These are phyloP conservation scores for Geotrichum australiense DNA, from an alignment of 1,139 yeast species.

Conservation along the genomic window DNA sequence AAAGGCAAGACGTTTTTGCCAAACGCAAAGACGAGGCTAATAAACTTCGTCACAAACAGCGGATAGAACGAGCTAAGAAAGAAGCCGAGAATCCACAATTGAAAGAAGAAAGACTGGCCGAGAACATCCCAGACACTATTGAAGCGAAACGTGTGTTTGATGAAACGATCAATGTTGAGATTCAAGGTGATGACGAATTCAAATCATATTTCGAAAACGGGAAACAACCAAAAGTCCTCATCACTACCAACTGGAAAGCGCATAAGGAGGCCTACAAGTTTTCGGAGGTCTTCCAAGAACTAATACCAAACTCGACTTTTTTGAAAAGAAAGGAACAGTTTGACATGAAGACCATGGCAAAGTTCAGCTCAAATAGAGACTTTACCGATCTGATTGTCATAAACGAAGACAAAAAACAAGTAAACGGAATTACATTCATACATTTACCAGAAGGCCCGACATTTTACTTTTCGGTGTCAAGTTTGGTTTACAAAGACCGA, in stretches of 20 bases:
- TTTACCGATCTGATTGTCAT: constrained; percentile 82
- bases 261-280: constrained; percentile 83
- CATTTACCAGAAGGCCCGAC: constrained; percentile 95
- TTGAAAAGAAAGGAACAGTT: constrained; percentile 82
- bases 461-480: constrained; percentile 80
- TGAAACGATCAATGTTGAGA: constrained; percentile 68
- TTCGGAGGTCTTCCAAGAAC: constrained; percentile 78
- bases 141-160: constrained; percentile 85
- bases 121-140: constrained; percentile 79
- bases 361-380: constrained; percentile 70
- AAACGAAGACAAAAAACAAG: constrained; percentile 88
- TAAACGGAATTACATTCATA: constrained; percentile 85
- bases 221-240: constrained; percentile 69
- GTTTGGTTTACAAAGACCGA: constrained; percentile 45
- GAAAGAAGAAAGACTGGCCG: constrained; percentile 69
- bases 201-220: constrained; percentile 53
- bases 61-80: constrained; percentile 74
- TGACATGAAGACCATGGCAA: constrained; percentile 78
- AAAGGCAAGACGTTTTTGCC: constrained; percentile 72
- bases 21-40: constrained; percentile 67
- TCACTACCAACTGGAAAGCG: constrained; percentile 86
- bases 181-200: constrained; percentile 81
- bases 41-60: constrained; percentile 66
- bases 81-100: constrained; percentile 77
- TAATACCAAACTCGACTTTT: constrained; percentile 78